These are phyloP conservation scores for Barnettozyma pratensis DNA, from an alignment of 805 yeast species.

Conservation along the genomic window DNA sequence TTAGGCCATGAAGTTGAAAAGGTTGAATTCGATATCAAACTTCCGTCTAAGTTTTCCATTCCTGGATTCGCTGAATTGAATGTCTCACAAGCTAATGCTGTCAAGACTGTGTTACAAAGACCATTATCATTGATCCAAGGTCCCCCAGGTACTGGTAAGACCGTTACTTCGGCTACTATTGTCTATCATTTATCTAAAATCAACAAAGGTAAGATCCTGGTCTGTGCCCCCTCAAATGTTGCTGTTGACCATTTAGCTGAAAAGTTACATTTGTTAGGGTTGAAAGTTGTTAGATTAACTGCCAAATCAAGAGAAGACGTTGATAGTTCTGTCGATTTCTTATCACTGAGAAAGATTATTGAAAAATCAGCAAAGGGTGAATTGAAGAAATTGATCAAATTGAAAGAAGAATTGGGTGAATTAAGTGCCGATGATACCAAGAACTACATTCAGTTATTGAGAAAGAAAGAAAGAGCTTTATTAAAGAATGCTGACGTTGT, in stretches of 20 bases:
- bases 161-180: constrained; percentile 88
- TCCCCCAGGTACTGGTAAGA: constrained; percentile 96
- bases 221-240: constrained; percentile 93
- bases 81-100: constrained; percentile 75
- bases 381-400: constrained; percentile 50
- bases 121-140: constrained; percentile 88
- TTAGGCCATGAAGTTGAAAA: constrained; percentile 75
- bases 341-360: constrained; percentile 54
- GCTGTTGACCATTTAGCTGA: constrained; percentile 89
- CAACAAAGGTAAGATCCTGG: constrained; percentile 62
- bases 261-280: constrained; percentile 63
- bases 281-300: constrained; percentile 70
- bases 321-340: constrained; percentile 53
- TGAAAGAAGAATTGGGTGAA: constrained; percentile 67
- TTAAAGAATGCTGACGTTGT: constrained; percentile 66
- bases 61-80: constrained; percentile 69
- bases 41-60: constrained; percentile 59
- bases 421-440: constrained; percentile 50
- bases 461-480: constrained; percentile 43
- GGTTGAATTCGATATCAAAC: constrained; percentile 51
- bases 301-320: constrained; percentile 81
- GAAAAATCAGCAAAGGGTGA: constrained; percentile 44
- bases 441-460: constrained; percentile 36
- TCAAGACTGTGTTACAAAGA: constrained; percentile 56
- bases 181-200: constrained; percentile 66